Percentiles rank a stretch among this genome's conserved stretches.
These are phyloP conservation scores for Halenospora varia DNA, from an alignment of 495 filamentous ascomycete species.

Conservation along the genomic window DNA sequence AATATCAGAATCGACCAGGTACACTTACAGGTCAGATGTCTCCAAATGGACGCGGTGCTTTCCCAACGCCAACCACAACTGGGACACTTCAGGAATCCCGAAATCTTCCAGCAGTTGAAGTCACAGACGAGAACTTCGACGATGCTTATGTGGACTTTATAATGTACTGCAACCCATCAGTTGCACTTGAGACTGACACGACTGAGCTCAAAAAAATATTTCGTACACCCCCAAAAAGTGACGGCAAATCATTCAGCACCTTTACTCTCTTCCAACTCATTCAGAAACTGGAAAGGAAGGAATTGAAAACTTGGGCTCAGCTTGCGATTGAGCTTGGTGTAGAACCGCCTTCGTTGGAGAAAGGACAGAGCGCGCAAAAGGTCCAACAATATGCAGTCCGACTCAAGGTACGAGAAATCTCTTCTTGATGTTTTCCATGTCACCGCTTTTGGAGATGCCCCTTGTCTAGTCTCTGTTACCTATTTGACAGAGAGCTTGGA, in stretches of 20 bases:
- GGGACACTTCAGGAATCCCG: neutral
- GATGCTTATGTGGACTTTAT: slow-evolving; percentile 87
- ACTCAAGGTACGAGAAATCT: slow-evolving; percentile 73
- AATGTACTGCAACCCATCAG: slow-evolving; percentile 83
- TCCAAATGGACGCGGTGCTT: neutral
- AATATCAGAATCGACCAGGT: neutral
- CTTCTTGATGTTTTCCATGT: too few relatives aligned
- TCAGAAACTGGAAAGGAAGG: slow-evolving; percentile 73
- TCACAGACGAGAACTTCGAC: slow-evolving; percentile 73
- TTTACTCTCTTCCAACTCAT: slow-evolving; percentile 82
- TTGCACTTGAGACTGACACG: slow-evolving; percentile 68
- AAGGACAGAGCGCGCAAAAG: slow-evolving; percentile 93
- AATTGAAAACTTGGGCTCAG: slow-evolving; percentile 96
- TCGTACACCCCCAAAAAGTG: slow-evolving; percentile 80
- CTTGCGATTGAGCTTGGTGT: slow-evolving; percentile 86
- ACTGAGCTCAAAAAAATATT: slow-evolving; percentile 75
- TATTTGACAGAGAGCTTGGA: too few relatives aligned
- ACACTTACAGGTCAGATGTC: neutral
- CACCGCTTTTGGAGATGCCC: too few relatives aligned
- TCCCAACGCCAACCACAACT: neutral
- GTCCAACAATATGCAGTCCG: slow-evolving; percentile 96
- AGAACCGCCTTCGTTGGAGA: slow-evolving; percentile 76
- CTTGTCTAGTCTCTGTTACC: too few relatives aligned
- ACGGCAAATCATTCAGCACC: slow-evolving; percentile 87
- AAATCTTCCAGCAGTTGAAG: slow-evolving; percentile 61